Conservation (phyloP, 768 basidiomycete genomes). For the Lactifluus subvellereus region DNA sequence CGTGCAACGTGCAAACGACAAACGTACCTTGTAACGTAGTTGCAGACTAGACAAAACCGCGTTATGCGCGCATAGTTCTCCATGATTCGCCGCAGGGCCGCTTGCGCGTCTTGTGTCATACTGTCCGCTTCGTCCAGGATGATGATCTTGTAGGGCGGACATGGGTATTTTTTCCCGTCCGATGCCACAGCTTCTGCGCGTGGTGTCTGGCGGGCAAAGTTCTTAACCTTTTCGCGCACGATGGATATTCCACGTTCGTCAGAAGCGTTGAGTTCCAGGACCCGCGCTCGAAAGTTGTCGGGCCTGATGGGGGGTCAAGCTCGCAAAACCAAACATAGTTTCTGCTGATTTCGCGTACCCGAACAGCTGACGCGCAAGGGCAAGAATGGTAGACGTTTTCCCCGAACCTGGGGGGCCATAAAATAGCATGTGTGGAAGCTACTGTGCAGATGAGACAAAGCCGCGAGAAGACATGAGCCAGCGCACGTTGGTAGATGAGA, state of each 20-base stretch:
- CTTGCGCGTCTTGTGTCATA: constrained; percentile 99
- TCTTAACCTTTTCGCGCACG: constrained; percentile 98
- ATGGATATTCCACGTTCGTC: constrained; percentile 97
- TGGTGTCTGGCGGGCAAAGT: constrained; percentile 90
- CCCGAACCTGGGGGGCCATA: constrained; percentile 99
- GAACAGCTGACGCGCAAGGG: constrained; percentile 87
- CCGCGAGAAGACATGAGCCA: not conserved
- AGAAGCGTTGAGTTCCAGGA: constrained; percentile 96
- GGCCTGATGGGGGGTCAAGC: constrained; percentile 48
- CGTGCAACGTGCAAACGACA: not conserved
- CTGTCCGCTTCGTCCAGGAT: constrained; percentile 99
- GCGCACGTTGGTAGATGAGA: constrained; percentile 85
- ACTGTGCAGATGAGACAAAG: constrained; percentile 9
- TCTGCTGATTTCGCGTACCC: constrained; percentile 48
- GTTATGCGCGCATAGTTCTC: constrained; percentile 98
- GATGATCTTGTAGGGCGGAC: constrained; percentile 97
- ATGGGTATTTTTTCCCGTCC: constrained; percentile 82
- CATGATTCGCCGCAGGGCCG: constrained; percentile 96
- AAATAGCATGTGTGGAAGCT: constrained; percentile 99
- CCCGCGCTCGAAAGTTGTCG: constrained; percentile 87
- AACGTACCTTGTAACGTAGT: constrained; percentile 92
- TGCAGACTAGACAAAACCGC: constrained; percentile 96
- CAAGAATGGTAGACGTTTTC: constrained; percentile 97
- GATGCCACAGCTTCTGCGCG: constrained; percentile 67
- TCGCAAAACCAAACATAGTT: no score